phyloP scores from a whole-genome alignment of 208 protist genomes.

The Wallacemonas sp. region DNA sequence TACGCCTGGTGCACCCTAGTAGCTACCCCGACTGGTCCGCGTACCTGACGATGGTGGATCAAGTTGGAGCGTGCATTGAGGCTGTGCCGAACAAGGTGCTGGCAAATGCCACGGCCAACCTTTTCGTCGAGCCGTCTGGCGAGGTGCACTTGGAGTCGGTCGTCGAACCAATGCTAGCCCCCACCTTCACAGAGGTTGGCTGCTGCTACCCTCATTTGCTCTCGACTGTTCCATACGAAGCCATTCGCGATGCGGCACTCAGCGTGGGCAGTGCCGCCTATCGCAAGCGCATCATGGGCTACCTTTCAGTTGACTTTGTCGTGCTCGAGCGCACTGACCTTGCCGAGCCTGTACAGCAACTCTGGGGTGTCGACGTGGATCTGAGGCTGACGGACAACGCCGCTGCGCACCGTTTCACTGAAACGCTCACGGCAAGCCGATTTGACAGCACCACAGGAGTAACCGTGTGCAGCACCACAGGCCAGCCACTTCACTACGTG shows the following conservation, averaged over 20 bases:
- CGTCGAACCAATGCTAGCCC: slow-evolving; percentile 86
- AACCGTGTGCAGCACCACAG: background rate
- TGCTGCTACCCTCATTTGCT: slow-evolving; percentile 52
- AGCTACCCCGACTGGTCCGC: slow-evolving; percentile 82
- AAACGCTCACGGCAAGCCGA: slow-evolving; percentile 16
- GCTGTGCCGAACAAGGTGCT: slow-evolving; percentile 72
- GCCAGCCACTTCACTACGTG: slow-evolving; percentile 45
- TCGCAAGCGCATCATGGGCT: slow-evolving; percentile 84
- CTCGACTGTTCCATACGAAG: slow-evolving; percentile 46
- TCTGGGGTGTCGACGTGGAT: slow-evolving; percentile 93
- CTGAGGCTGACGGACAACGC: slow-evolving; percentile 81
- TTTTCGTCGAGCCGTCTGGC: slow-evolving; percentile 86
- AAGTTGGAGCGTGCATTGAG: slow-evolving; percentile 81
- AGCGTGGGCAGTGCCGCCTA: slow-evolving; percentile 68
- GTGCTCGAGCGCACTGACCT: slow-evolving; percentile 23
- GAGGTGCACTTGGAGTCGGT: slow-evolving; percentile 74
- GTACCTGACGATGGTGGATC: slow-evolving; percentile 77
- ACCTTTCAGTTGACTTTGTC: slow-evolving; percentile 89
- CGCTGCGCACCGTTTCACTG: slow-evolving; percentile 63
- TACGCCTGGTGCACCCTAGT: slow-evolving; percentile 68
- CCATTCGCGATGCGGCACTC: slow-evolving; percentile 66
- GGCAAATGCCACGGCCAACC: slow-evolving; percentile 63
- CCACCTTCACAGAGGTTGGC: slow-evolving; percentile 81
- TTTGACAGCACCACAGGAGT: background rate
- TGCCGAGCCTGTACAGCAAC: slow-evolving; percentile 11